Percentiles rank a stretch among this genome's conserved stretches.
These are phyloP conservation scores for Xylaria sp. DNA, from an alignment of 2,329 filamentous ascomycete genomes.

Conservation along the genomic window DNA sequence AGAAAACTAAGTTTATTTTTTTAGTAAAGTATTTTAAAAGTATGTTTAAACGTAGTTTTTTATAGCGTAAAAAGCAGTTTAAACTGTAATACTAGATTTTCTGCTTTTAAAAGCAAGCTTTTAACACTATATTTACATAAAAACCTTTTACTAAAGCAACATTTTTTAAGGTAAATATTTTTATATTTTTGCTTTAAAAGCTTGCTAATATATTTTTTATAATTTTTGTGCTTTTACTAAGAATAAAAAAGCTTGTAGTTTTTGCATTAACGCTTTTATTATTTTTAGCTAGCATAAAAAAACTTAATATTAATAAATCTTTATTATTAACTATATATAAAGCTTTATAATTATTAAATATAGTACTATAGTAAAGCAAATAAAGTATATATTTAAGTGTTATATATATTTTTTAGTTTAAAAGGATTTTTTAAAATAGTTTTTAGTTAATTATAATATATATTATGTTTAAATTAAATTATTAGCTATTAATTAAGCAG, in stretches of 20 bases:
- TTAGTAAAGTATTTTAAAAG: not conserved
- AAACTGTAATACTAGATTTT: slow-evolving; percentile 1
- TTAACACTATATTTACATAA: slow-evolving; percentile 7
- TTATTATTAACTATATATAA: slow-evolving; percentile 8
- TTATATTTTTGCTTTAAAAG: not conserved
- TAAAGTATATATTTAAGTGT: not conserved
- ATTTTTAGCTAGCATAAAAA: not conserved
- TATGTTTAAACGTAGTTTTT: not conserved
- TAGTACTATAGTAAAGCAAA: not conserved
- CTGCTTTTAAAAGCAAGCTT: not conserved
- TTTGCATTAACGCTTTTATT: not conserved
- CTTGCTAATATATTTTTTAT: not conserved
- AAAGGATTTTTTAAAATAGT: not conserved
- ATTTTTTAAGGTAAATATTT: not conserved
- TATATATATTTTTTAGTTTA: not conserved
- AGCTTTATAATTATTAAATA: slow-evolving; percentile 7
- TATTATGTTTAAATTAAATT: not conserved
- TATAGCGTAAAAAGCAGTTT: not conserved
- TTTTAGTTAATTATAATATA: not conserved
- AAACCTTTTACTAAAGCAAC: not conserved
- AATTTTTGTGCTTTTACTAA: not conserved
- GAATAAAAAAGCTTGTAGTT: not conserved
- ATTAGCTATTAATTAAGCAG: too few species aligned
- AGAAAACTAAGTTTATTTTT: slow-evolving; percentile 9
- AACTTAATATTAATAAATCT: not conserved